Conservation (phyloP, 768 basidiomycete species). For the Gautieria morchelliformis region DNA sequence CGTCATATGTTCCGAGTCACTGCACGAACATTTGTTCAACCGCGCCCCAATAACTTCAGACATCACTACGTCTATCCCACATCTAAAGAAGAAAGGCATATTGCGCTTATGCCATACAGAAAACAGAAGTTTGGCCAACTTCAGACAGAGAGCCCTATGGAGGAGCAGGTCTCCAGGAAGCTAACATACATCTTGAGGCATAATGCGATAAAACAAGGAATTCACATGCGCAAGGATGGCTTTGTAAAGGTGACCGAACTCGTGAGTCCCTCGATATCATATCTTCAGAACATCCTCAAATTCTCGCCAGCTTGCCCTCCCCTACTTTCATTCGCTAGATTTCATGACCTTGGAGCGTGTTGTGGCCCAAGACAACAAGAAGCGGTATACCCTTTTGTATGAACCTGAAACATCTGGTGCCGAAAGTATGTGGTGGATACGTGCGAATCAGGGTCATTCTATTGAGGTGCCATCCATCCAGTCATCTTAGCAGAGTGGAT, state of each 20-base stretch:
- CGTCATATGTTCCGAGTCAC: slow-evolving; percentile 4
- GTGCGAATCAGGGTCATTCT: slow-evolving; percentile 87
- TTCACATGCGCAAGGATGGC: slow-evolving; percentile 75
- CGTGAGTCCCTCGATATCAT: slow-evolving; percentile 39
- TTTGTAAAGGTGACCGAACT: slow-evolving; percentile 76
- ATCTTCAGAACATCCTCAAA: not conserved
- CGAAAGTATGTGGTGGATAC: slow-evolving; percentile 67
- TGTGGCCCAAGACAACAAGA: slow-evolving; percentile 59
- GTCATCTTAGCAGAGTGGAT: not conserved
- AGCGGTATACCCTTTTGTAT: slow-evolving; percentile 47
- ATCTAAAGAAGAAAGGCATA: not conserved
- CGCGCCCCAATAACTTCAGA: not conserved
- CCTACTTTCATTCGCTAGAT: slow-evolving; percentile 55
- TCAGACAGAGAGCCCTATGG: slow-evolving; percentile 13
- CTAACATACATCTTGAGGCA: slow-evolving; percentile 90
- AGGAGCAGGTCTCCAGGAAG: slow-evolving; percentile 73
- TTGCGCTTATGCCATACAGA: not conserved
- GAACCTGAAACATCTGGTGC: slow-evolving; percentile 30
- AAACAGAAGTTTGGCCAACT: not conserved
- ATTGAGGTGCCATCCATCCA: slow-evolving; percentile 42
- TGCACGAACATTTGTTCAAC: not conserved
- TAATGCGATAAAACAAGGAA: slow-evolving; percentile 66
- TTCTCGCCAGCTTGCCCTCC: slow-evolving; percentile 48
- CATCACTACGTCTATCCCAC: not conserved
- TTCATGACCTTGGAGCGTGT: slow-evolving; percentile 47